Percentiles rank a stretch among this genome's conserved stretches.
phyloP scores from a whole-genome alignment of 306 rosid genomes.

The Mimosa bimucronata region DNA sequence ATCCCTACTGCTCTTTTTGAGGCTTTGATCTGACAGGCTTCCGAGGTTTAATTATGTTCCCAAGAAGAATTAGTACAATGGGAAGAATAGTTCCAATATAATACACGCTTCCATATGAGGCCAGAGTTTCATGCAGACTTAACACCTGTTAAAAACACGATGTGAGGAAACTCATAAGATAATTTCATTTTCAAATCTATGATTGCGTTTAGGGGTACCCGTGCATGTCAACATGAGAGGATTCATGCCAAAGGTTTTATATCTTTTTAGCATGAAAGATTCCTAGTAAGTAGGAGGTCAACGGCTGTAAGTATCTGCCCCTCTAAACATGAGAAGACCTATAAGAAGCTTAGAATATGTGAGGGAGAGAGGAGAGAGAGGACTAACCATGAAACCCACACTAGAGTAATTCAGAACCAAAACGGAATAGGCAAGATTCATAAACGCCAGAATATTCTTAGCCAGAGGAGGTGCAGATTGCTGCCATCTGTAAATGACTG shows the following conservation, averaged over 20 bases:
- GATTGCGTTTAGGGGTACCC: not conserved
- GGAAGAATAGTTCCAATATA: constrained; percentile 84
- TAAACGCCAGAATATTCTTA: constrained; percentile 63
- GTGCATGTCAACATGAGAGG: not conserved
- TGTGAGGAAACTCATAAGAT: constrained; percentile 32
- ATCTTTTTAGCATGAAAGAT: no score
- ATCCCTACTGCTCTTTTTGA: constrained; percentile 70
- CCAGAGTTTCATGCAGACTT: constrained; percentile 82
- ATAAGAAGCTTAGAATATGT: no score
- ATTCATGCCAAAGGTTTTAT: no score
- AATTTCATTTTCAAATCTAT: not conserved
- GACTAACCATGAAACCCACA: constrained; percentile 88
- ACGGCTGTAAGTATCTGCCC: no score
- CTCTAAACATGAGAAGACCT: not conserved
- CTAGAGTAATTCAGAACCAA: constrained; percentile 91
- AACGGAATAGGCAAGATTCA: constrained; percentile 75
- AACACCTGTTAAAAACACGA: constrained; percentile 65
- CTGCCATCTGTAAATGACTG: constrained; percentile 98
- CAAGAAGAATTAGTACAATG: constrained; percentile 59
- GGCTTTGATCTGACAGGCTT: constrained; percentile 66
- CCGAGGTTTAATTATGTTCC: constrained; percentile 71
- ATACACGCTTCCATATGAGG: constrained; percentile 84
- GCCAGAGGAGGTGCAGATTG: constrained; percentile 68
- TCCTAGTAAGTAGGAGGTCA: no score
- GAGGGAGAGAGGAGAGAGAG: constrained; percentile 22